phyloP scores from a whole-genome alignment of 2,329 filamentous ascomycete species.

The Tolypocladium endophyticum region DNA sequence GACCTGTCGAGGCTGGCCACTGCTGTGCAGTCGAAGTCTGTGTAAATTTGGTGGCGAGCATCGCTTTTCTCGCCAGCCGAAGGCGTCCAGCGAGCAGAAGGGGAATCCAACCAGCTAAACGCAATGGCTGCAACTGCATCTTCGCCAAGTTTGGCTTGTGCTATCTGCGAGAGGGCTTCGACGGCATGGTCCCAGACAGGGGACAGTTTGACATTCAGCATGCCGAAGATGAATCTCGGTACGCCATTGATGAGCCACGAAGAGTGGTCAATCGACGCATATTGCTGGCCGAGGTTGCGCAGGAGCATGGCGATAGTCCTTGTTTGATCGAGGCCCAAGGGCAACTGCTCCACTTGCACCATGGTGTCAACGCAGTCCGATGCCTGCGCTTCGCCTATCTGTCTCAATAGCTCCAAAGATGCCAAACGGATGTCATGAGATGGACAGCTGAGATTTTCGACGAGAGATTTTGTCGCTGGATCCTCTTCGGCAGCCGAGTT shows the following conservation, averaged over 20 bases:
- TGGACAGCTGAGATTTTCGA: slow-evolving; percentile 63
- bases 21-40: slow-evolving; percentile 80
- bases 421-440: slow-evolving; percentile 65
- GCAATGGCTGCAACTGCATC: slow-evolving; percentile 59
- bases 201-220: slow-evolving; percentile 75
- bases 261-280: slow-evolving; percentile 45
- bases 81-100: slow-evolving; percentile 44
- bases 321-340: slow-evolving; percentile 64
- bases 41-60: slow-evolving; percentile 32
- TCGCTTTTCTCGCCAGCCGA: slow-evolving; percentile 23
- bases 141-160: slow-evolving; percentile 61
- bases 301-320: slow-evolving; percentile 77
- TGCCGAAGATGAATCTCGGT: slow-evolving; percentile 76
- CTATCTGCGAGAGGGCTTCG: slow-evolving; percentile 64
- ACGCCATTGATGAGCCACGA: slow-evolving; percentile 63
- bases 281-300: slow-evolving; percentile 60
- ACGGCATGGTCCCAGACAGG: slow-evolving; percentile 82
- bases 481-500: slow-evolving; percentile 38
- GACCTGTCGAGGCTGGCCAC: slow-evolving; percentile 46
- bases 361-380: slow-evolving; percentile 38
- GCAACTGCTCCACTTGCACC: slow-evolving; percentile 68
- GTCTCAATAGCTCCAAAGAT: slow-evolving; percentile 61
- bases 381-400: slow-evolving; percentile 31
- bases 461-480: slow-evolving; percentile 51
- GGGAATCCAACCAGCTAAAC: slow-evolving; percentile 63